Evolutionary conservation across 2,329 filamentous ascomycete species (phyloP).

Genomic region (Penicillium sp.): DNA sequence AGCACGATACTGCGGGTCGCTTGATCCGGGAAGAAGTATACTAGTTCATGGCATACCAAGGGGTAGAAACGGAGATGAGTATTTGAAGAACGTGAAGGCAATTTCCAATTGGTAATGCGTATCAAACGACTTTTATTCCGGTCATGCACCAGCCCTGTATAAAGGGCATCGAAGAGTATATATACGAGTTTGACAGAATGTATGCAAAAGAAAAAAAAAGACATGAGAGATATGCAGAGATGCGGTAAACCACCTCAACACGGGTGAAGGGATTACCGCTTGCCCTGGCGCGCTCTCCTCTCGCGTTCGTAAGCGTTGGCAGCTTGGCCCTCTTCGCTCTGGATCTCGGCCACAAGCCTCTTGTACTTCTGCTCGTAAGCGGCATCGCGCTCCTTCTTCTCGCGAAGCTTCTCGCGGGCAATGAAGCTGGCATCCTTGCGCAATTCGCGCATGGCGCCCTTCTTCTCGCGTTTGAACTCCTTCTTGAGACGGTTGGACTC

Average conservation of each 20-base stretch:
- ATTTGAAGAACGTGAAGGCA: not conserved
- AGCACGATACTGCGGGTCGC: conserved; percentile 52
- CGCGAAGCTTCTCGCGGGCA: conserved; percentile 79
- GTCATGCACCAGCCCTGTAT: conserved; percentile 18
- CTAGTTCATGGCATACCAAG: not conserved
- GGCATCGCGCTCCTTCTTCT: conserved; percentile 91
- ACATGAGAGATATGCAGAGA: not conserved
- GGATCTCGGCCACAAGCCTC: conserved; percentile 88
- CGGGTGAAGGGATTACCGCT: conserved; percentile 39
- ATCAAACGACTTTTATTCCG: conserved; percentile 22
- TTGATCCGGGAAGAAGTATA: not conserved
- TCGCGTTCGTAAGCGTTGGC: conserved; percentile 86
- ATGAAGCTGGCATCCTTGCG: conserved; percentile 95
- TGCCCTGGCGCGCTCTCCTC: conserved; percentile 70
- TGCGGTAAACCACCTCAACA: not conserved
- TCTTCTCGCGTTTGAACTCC: conserved; percentile 92
- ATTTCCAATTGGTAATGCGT: not conserved
- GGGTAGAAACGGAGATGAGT: not conserved
- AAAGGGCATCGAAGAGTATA: conserved; percentile 11
- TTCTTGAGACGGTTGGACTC: conserved; percentile 79
- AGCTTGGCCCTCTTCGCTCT: conserved; percentile 85
- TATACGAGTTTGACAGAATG: conserved; percentile 16
- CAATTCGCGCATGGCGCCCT: conserved; percentile 90
- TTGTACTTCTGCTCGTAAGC: conserved; percentile 97
- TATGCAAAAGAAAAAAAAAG: conserved; percentile 15